Evolutionary conservation across 2,329 filamentous ascomycete species (phyloP).

Genomic region (Penicillium sp.): DNA sequence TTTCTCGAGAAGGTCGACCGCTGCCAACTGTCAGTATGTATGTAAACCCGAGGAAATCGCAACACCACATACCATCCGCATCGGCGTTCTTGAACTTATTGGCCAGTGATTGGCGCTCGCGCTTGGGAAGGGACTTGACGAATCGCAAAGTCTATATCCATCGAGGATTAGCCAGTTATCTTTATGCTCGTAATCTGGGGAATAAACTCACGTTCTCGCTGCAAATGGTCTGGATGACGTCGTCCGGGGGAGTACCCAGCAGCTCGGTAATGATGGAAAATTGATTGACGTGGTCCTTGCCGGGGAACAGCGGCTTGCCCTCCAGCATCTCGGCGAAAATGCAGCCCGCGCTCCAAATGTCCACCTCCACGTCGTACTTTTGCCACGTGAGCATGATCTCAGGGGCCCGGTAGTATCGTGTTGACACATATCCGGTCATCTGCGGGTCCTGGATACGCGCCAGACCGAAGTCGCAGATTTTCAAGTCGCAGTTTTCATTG

Average conservation of each 20-base stretch:
- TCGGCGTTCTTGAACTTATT: constrained; percentile 97
- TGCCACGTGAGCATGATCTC: constrained; percentile 99
- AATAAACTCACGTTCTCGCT: constrained; percentile 78
- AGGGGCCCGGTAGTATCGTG: constrained; percentile 95
- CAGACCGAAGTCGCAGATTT: constrained; percentile 98
- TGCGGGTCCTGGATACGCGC: constrained; percentile 98
- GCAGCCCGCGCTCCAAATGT: constrained; percentile 98
- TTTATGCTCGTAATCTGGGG: neutral
- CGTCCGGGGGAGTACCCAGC: constrained; percentile 90
- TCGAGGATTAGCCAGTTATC: constrained; percentile 24
- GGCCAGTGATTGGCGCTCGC: constrained; percentile 79
- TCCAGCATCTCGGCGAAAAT: constrained; percentile 99
- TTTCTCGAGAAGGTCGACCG: constrained; percentile 87
- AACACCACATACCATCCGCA: constrained; percentile 62
- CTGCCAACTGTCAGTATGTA: constrained; percentile 45
- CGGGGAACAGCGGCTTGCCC: constrained; percentile 95
- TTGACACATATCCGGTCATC: constrained; percentile 99
- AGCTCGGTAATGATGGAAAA: constrained; percentile 99
- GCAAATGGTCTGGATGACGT: constrained; percentile 97
- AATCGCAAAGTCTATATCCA: constrained; percentile 78
- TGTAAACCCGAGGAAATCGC: neutral
- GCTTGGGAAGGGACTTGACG: constrained; percentile 93
- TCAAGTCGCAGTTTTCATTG: constrained; percentile 99
- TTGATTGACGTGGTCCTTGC: constrained; percentile 99
- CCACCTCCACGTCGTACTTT: constrained; percentile 98